Evolutionary conservation across 139 green algal genomes (phyloP), one percentile per base, ranked within the genome.

Genomic region (Picochlorum costavermella): DNA sequence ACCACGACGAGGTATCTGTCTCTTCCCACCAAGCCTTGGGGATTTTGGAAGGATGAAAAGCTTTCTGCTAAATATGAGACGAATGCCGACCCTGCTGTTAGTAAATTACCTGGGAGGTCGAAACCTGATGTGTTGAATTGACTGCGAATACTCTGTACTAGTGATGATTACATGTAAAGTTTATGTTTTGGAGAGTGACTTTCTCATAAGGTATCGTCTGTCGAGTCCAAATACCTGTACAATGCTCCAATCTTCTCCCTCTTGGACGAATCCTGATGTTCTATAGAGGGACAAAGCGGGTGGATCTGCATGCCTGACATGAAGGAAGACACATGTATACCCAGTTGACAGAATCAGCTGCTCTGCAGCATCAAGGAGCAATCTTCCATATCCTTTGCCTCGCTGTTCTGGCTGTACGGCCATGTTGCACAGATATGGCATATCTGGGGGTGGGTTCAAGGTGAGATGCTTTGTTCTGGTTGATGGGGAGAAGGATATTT

Each of bases 391-490:
- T 29, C 83, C 83, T 46, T 56, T 63, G 1, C 82, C 57, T 30
- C 75, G 56, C 10, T 64, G 69, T 1, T 57, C 30, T 17, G 48
- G 44, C 2, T 56, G 46, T 3, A 86, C 72, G 1, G 82, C 82
- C 82, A 90, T 90, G 71, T 90, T 90, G 68, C 77, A 88, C n/a
- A 90, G 40, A 69, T 90, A 90, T 1, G 68, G 71, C 33, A 77
- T 76, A n/a, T 79, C 61, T 77, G 83, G 76, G 46, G 59, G 44
- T 29, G 79, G 59, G 26, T 86, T 78, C 4, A 87, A 65, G 1
- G 78, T 84, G 5, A 81, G 43, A 53, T 79, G 67, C 8, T 70
- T 67, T 9, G 67, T 72, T 6, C 80, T 71, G 0, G 80, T 87
- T 45, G 48, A 67, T 10, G 64, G 36, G 14, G 46, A 26, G 48